Conservation (phyloP, 2,329 filamentous ascomycete species). For the Colletotrichum sidae region DNA sequence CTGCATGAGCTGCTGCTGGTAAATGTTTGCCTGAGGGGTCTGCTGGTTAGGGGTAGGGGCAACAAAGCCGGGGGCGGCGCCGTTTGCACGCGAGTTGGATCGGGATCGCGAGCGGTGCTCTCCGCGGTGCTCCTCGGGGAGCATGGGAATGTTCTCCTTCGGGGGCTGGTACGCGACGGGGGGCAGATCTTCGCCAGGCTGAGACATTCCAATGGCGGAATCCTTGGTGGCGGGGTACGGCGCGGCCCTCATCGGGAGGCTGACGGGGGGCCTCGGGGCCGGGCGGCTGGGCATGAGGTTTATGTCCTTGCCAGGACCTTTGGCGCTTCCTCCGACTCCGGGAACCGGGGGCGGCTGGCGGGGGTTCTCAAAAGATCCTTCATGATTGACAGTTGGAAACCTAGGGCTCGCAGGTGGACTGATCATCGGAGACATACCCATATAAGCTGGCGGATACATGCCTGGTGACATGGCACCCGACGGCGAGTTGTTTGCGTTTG, state of each 20-base stretch:
- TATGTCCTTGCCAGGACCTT: constrained; percentile 62
- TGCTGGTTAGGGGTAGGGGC: constrained; percentile 56
- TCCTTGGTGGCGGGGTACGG: constrained; percentile 68
- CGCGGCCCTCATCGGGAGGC: constrained; percentile 67
- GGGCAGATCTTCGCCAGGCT: constrained; percentile 66
- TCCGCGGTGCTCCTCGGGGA: constrained; percentile 69
- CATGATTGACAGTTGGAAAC: constrained; percentile 85
- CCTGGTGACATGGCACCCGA: constrained; percentile 62
- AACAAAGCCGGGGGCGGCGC: constrained; percentile 58
- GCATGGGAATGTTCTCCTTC: constrained; percentile 69
- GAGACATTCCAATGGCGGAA: constrained; percentile 71
- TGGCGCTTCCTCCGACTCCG: constrained; percentile 57
- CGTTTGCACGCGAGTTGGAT: constrained; percentile 74
- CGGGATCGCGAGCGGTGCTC: constrained; percentile 61
- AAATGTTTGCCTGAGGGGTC: constrained; percentile 58
- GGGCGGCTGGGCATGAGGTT: constrained; percentile 83
- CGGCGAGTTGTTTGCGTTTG: constrained; percentile 48
- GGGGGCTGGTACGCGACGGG: constrained; percentile 57
- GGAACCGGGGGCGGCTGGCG: constrained; percentile 92
- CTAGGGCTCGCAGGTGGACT: constrained; percentile 87
- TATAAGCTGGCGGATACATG: constrained; percentile 67
- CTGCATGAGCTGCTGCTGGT: constrained; percentile 75
- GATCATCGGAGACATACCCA: constrained; percentile 71
- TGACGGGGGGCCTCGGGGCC: constrained; percentile 86
- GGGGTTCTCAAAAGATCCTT: constrained; percentile 97